Base-by-base conservation (phyloP, 179 eudicot genomes). In the Heliamphora pulchella region DNA sequence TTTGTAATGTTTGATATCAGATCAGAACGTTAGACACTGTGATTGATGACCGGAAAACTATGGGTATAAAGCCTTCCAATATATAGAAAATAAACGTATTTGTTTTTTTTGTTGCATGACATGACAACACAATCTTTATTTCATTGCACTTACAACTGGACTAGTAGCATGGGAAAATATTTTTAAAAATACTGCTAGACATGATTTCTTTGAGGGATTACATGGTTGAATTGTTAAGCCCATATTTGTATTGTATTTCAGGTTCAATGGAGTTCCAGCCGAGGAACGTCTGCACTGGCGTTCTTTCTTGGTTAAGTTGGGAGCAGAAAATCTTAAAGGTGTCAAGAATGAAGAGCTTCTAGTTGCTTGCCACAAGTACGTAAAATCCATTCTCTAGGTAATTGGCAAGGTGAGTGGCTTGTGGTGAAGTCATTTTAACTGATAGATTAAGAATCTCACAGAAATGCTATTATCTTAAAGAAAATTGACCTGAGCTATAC, bases 231-330 rank as follows among this genome's bases (percentile, higher is more conserved):
- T 48, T 10, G 50, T 47, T 43, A 53, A 59, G 64, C 2, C 17
- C 48, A 8, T 11, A 20, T 57, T 47, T 75, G 14, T 64, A 1
- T 78, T 76, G 15, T 71, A 17, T 80, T 89, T 82, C 82, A 96
- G 99, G 83, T 96, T 96, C 83, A 90, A 90, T 89, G 98, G 99
- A 83, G 98, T 96, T 80, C 99, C 98, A 74, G 85, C 92, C 14
- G 99, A 96, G 91, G 99, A 96, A 85, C 91, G 99, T 71, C 85
- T 94, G 87, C 99, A 96, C 79, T 96, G 99, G 98, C 90, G 99
- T 85, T 88, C 98, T 9, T 96, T 96, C 85, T 87, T 96, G 78
- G 97, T 96, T 72, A 96, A 96, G 81, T 83, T 96, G 81, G 99
- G 99, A 79, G 89, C 93, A 5, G 99, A 96, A 80, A 96, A 96